phyloP scores from a whole-genome alignment of 352 stramenopile species.

The Globisporangium heterothallicum region DNA sequence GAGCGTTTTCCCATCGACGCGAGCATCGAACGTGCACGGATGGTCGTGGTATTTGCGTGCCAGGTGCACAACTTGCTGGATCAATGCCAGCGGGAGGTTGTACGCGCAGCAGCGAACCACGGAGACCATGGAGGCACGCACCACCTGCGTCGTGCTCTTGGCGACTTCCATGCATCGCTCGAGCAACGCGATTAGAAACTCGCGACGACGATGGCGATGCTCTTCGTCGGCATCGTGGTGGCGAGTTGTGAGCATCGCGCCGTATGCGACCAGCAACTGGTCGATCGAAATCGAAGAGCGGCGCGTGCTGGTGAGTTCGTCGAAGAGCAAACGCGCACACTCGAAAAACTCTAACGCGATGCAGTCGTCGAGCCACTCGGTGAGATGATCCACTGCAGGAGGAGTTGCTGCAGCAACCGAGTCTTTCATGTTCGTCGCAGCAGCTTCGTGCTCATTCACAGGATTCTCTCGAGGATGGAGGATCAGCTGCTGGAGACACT shows the following conservation, averaged over 20 bases:
- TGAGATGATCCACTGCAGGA: not conserved
- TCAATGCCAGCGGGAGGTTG: constrained; percentile 18
- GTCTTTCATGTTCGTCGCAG: too few relatives aligned
- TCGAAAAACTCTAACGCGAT: constrained; percentile 20
- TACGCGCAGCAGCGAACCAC: constrained; percentile 24
- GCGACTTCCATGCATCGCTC: constrained; percentile 3
- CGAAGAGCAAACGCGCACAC: constrained; percentile 20
- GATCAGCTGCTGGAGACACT: not conserved
- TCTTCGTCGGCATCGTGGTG: not conserved
- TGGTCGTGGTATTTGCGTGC: not conserved
- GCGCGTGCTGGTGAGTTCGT: constrained; percentile 1
- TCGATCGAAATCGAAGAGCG: constrained; percentile 15
- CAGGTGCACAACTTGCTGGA: constrained; percentile 6
- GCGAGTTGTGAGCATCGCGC: constrained; percentile 3
- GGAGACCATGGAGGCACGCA: constrained; percentile 11
- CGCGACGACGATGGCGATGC: not conserved
- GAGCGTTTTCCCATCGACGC: constrained; percentile 23
- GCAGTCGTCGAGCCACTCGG: constrained; percentile 15
- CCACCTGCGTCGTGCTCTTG: not conserved
- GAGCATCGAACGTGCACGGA: constrained; percentile 4
- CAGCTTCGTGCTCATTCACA: too few relatives aligned
- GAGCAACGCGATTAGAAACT: constrained; percentile 1
- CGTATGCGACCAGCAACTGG: constrained; percentile 16
- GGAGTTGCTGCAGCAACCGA: too few relatives aligned
- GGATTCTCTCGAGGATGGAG: not conserved